A percentile compares a stretch with the other conserved stretches of the same genome.
These are phyloP conservation scores for Aureobasidium sp. DNA, from an alignment of 2,329 filamentous ascomycete species.

Conservation along the genomic window DNA sequence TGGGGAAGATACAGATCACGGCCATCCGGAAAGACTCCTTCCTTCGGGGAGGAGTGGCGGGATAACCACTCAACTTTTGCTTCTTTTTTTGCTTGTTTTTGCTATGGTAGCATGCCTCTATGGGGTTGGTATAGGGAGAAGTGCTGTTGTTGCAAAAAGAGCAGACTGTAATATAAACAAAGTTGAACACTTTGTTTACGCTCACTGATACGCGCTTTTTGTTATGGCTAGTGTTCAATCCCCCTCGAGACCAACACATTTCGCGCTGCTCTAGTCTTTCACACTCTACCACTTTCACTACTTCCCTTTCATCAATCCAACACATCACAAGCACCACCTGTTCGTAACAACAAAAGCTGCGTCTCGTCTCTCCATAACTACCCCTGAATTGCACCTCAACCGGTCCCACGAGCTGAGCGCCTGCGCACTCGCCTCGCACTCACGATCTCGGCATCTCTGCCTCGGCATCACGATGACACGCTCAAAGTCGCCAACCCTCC, in stretches of 20 bases:
- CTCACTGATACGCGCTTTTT: background rate
- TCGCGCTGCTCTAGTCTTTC: background rate
- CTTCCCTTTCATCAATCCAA: background rate
- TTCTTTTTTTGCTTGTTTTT: background rate
- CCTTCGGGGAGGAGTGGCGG: background rate
- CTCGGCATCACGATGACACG: background rate
- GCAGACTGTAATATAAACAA: background rate
- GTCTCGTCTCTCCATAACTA: background rate
- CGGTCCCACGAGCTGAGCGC: too few species aligned
- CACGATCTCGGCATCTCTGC: background rate
- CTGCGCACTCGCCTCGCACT: background rate
- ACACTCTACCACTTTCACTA: background rate
- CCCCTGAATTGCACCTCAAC: background rate
- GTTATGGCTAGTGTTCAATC: background rate
- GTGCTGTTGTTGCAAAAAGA: background rate
- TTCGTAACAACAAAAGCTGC: background rate
- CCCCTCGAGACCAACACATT: background rate
- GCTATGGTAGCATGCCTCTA: background rate
- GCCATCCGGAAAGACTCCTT: background rate
- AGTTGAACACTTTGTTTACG: background rate
- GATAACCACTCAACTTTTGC: background rate
- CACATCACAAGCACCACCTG: background rate
- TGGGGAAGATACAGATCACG: background rate
- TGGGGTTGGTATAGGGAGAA: background rate
- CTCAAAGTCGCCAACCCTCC: background rate